phyloP scores from a whole-genome alignment of 768 basidiomycete species.

The Crepidotus variabilis region DNA sequence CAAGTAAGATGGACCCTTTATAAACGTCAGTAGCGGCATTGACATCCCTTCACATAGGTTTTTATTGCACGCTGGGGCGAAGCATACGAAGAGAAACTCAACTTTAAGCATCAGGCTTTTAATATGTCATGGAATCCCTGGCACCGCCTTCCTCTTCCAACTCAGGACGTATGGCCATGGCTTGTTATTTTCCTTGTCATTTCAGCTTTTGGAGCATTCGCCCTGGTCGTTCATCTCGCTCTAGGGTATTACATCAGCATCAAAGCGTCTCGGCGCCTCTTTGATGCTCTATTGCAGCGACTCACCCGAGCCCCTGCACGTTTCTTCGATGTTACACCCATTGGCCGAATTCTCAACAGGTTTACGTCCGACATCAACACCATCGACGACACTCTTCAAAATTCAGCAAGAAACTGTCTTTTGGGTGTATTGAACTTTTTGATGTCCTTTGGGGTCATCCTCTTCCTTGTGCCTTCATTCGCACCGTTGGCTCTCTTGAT shows the following conservation, averaged over 20 bases:
- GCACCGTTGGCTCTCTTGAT: constrained; percentile 65
- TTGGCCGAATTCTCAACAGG: constrained; percentile 76
- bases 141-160: constrained; percentile 53
- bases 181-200: constrained; percentile 60
- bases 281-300: constrained; percentile 47
- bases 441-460: constrained; percentile 61
- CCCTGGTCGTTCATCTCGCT: constrained; percentile 50
- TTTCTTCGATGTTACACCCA: constrained; percentile 73
- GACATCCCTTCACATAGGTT: constrained; percentile 33
- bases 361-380: constrained; percentile 77
- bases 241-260: constrained; percentile 69
- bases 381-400: constrained; percentile 61
- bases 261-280: constrained; percentile 61
- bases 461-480: constrained; percentile 60
- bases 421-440: constrained; percentile 58
- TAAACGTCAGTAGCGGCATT: neutral
- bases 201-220: constrained; percentile 52
- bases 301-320: constrained; percentile 61
- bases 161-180: constrained; percentile 61
- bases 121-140: constrained; percentile 31
- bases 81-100: constrained; percentile 40
- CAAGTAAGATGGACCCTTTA: constrained; percentile 39
- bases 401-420: constrained; percentile 51
- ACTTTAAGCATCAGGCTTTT: neutral
- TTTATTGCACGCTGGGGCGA: constrained; percentile 70